These are phyloP conservation scores for Candida multigemmis DNA, from an alignment of 805 yeast genomes.

Conservation along the genomic window DNA sequence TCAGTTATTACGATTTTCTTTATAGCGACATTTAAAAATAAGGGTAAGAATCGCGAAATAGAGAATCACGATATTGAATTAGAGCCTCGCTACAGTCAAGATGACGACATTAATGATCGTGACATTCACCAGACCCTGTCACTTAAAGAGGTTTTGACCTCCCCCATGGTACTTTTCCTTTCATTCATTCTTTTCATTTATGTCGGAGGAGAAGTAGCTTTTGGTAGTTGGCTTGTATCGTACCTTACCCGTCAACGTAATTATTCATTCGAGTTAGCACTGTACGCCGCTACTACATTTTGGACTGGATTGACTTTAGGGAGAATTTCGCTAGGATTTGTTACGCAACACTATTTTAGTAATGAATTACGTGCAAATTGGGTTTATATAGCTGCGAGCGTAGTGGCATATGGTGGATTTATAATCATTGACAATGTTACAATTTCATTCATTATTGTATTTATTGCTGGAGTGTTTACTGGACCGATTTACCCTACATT, in stretches of 20 bases:
- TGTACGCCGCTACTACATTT: slow-evolving; percentile 41
- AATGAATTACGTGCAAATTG: slow-evolving; percentile 40
- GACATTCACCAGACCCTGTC: slow-evolving; percentile 7
- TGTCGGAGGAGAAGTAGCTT: slow-evolving; percentile 44
- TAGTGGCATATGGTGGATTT: slow-evolving; percentile 21
- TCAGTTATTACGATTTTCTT: slow-evolving; percentile 2
- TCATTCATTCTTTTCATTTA: slow-evolving; percentile 36
- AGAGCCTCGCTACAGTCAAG: slow-evolving; percentile 2
- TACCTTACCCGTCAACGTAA: slow-evolving; percentile 33
- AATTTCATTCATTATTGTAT: slow-evolving; percentile 25
- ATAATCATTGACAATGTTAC: slow-evolving; percentile 15
- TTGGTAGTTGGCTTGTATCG: slow-evolving; percentile 47
- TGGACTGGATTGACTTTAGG: slow-evolving; percentile 47
- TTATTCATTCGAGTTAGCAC: slow-evolving; percentile 25
- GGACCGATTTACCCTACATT: slow-evolving; percentile 63
- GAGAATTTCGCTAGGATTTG: slow-evolving; percentile 41
- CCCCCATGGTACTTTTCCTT: slow-evolving; percentile 30
- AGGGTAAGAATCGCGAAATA: background rate
- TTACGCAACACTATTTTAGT: slow-evolving; percentile 38
- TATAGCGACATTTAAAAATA: background rate
- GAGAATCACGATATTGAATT: slow-evolving; percentile 1
- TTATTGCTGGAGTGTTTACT: slow-evolving; percentile 37
- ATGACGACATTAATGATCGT: slow-evolving; percentile 6
- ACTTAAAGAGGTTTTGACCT: slow-evolving; percentile 23
- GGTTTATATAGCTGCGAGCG: slow-evolving; percentile 23